These are phyloP conservation scores for Dipteronia dyeriana DNA, from an alignment of 345 rosid species.

Conservation along the genomic window DNA sequence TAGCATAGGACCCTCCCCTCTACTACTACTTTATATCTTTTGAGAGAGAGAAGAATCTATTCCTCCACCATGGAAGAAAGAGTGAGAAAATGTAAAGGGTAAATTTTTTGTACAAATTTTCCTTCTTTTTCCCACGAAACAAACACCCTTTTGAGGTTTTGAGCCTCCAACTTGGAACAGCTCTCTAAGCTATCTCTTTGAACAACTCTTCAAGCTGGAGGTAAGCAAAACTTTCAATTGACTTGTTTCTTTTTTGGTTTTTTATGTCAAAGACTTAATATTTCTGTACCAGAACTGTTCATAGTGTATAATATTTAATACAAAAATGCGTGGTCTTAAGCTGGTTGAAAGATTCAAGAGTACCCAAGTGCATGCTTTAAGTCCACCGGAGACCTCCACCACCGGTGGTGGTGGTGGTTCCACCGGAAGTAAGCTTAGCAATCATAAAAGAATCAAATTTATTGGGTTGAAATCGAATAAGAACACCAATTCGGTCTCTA, in stretches of 20 bases:
- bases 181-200: conserved; percentile 5
- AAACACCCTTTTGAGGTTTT: conserved; percentile 22
- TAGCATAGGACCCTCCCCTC: background rate
- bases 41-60: conserved; percentile 34
- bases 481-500: conserved; percentile 34
- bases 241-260: background rate
- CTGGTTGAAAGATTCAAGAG: conserved; percentile 59
- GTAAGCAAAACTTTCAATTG: conserved; percentile 12
- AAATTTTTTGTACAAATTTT: background rate
- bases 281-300: background rate
- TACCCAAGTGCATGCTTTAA: conserved; percentile 72
- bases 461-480: conserved; percentile 47
- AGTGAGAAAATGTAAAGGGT: conserved; percentile 8
- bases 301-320: conserved; percentile 9
- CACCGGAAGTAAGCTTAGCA: conserved; percentile 23
- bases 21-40: background rate
- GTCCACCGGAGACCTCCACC: conserved; percentile 40
- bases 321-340: conserved; percentile 56
- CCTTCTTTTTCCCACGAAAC: conserved; percentile 24
- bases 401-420: conserved; percentile 25
- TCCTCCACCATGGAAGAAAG: conserved; percentile 21
- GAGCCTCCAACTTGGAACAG: conserved; percentile 9
- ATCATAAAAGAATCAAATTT: conserved; percentile 39
- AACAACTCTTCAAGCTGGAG: conserved; percentile 15
- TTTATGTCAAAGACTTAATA: background rate